phyloP scores from a whole-genome alignment of 257 asterid genomes.

The Oldenlandia corymbosa region DNA sequence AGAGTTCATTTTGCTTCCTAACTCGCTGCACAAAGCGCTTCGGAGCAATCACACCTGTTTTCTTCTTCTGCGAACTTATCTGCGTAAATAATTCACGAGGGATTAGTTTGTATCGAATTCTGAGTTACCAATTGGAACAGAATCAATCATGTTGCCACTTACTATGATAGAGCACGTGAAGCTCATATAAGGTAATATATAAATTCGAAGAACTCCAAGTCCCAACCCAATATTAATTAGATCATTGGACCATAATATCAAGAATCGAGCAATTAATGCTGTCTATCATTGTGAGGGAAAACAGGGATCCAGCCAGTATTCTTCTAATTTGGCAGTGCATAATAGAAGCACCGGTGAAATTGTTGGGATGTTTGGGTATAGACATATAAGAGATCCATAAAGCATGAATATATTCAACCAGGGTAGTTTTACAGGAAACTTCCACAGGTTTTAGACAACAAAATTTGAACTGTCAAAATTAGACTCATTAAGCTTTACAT shows the following conservation, averaged over 20 bases:
- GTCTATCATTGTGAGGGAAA: no score
- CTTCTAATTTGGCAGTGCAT: background rate
- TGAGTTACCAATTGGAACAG: background rate
- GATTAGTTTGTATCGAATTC: conserved; percentile 1
- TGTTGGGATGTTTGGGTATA: background rate
- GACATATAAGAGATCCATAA: background rate
- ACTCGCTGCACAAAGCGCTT: conserved; percentile 76
- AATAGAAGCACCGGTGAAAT: background rate
- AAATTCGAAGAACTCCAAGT: conserved; percentile 1
- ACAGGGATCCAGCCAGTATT: background rate
- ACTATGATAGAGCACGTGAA: background rate
- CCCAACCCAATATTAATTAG: no score
- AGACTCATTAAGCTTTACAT: background rate
- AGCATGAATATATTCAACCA: background rate
- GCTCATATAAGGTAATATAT: background rate
- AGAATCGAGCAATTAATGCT: background rate
- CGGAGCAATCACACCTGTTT: conserved; percentile 81
- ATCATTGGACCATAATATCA: no score
- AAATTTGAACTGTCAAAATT: no score
- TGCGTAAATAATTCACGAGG: conserved; percentile 24
- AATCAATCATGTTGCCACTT: background rate
- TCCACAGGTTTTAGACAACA: no score
- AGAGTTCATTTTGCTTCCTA: conserved; percentile 63
- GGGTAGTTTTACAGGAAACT: no score
- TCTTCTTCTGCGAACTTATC: conserved; percentile 85